Base-by-base conservation (phyloP, 1,139 yeast genomes). In the Kodamaea plutei region DNA sequence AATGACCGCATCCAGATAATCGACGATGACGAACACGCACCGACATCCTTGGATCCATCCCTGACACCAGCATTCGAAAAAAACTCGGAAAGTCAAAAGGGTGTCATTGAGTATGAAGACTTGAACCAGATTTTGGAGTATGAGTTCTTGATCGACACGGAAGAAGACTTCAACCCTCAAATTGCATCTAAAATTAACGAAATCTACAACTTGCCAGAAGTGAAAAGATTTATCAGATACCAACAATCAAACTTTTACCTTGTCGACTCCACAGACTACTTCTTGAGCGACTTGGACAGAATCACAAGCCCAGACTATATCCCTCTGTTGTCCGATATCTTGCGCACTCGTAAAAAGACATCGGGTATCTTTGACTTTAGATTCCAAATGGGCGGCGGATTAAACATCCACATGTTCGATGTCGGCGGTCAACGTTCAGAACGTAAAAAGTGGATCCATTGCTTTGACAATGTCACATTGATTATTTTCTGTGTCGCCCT, bases 381-480 rank as follows among this genome's bases (percentile, higher is more conserved):
- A 36, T 84, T 88, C 48, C 79, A 80, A 42, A 75, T 87, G 79
- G 89, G 85, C 23, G 75, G 74, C 30, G 70, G 74, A 4, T 62
- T 85, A 34, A 79, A 79, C 48, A 73, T 87, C 36, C 95, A 85
- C 56, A 77, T 88, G 71, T 87, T 73, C 52, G 96, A 88, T 55
- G 96, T 88, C 29, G 96, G 96, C 40, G 96, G 96, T 2, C 96
- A 88, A 58, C 66, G 96, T 46, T 79, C 91, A 2, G 96, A 88
- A 60, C 76, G 96, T 33, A 85, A 85, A 50, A 88, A 88, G 56
- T 88, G 96, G 96, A 88, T 88, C 43, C 94, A 88, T 57, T 88
- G 96, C 52, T 88, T 88, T 50, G 95, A 88, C 56, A 87, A 88
- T 47, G 96, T 88, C 20, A 84, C 96, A 0, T 67, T 84, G 30